These are phyloP conservation scores for Penicillium sp. DNA, from an alignment of 2,329 filamentous ascomycete species.

Conservation along the genomic window DNA sequence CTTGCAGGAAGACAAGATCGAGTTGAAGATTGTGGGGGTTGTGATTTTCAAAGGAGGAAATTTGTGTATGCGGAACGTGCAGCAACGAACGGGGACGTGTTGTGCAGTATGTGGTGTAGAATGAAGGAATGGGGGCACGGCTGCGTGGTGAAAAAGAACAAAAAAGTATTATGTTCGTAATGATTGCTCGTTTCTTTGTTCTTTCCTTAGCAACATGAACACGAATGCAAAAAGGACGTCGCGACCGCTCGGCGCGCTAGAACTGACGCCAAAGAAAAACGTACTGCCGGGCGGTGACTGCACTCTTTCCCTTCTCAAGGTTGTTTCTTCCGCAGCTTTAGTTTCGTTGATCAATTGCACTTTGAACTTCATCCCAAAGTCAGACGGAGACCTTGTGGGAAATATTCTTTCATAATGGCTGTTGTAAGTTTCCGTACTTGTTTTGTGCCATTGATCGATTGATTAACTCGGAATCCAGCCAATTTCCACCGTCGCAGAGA, in stretches of 20 bases:
- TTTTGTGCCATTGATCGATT: constrained; percentile 3
- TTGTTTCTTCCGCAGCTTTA: constrained; percentile 3
- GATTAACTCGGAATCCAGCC: constrained; percentile 40
- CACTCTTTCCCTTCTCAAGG: not conserved
- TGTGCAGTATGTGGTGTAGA: not conserved
- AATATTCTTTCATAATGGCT: constrained; percentile 32
- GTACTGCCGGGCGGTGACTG: constrained; percentile 32
- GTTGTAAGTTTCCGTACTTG: constrained; percentile 29
- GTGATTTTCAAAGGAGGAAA: not conserved
- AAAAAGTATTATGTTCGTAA: not conserved
- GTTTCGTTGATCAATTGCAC: not conserved
- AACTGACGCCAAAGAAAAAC: not conserved
- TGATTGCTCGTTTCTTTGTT: not conserved
- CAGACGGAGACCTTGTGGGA: not conserved
- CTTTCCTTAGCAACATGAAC: not conserved
- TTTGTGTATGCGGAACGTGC: not conserved
- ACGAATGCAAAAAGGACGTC: not conserved
- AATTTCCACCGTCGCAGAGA: constrained; percentile 86
- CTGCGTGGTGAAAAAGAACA: not conserved
- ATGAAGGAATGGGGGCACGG: too few species aligned
- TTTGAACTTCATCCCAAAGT: not conserved
- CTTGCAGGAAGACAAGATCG: not conserved
- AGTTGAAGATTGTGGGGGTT: not conserved
- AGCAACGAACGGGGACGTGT: not conserved
- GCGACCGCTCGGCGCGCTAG: not conserved